phyloP scores from a whole-genome alignment of 2,329 filamentous ascomycete genomes.

The Penicillium capsulatum region DNA sequence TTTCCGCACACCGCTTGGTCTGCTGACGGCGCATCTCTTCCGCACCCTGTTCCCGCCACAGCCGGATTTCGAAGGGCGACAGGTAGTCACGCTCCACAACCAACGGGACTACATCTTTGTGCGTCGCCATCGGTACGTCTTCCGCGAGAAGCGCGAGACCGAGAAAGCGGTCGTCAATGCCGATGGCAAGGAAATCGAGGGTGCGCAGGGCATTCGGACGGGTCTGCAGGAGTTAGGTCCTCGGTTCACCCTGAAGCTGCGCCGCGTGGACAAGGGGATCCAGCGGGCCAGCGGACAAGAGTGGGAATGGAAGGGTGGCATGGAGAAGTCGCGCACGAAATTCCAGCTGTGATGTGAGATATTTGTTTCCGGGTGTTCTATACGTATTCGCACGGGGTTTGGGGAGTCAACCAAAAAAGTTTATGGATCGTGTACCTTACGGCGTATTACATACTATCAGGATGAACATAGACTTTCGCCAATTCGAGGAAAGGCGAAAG shows the following conservation, averaged over 20 bases:
- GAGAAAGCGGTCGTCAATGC: slow-evolving; percentile 81
- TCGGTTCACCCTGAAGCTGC: slow-evolving; percentile 77
- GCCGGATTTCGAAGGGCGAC: slow-evolving; percentile 78
- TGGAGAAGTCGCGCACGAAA: slow-evolving; percentile 89
- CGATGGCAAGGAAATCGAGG: slow-evolving; percentile 78
- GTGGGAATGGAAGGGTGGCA: slow-evolving; percentile 94
- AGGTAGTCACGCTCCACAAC: slow-evolving; percentile 90
- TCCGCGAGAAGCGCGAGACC: slow-evolving; percentile 78
- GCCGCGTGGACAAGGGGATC: slow-evolving; percentile 87
- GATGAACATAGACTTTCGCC: slow-evolving; percentile 8
- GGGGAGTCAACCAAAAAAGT: slow-evolving; percentile 22
- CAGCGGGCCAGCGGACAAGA: slow-evolving; percentile 71
- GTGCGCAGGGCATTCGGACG: slow-evolving; percentile 78
- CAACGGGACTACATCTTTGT: slow-evolving; percentile 96
- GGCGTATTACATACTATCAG: slow-evolving; percentile 5
- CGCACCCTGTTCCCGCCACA: slow-evolving; percentile 71
- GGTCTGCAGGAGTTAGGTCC: slow-evolving; percentile 90
- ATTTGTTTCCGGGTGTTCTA: slow-evolving; percentile 3
- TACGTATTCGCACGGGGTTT: slow-evolving; percentile 24
- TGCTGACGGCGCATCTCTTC: slow-evolving; percentile 83
- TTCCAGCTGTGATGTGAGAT: slow-evolving; percentile 73
- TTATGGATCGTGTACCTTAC: slow-evolving; percentile 1
- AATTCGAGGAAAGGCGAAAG: too few relatives aligned
- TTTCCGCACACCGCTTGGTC: slow-evolving; percentile 87
- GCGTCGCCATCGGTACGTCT: slow-evolving; percentile 83